Evolutionary conservation across 2,329 filamentous ascomycete species (phyloP).

Genomic region (Chaetomiaceae sp.): DNA sequence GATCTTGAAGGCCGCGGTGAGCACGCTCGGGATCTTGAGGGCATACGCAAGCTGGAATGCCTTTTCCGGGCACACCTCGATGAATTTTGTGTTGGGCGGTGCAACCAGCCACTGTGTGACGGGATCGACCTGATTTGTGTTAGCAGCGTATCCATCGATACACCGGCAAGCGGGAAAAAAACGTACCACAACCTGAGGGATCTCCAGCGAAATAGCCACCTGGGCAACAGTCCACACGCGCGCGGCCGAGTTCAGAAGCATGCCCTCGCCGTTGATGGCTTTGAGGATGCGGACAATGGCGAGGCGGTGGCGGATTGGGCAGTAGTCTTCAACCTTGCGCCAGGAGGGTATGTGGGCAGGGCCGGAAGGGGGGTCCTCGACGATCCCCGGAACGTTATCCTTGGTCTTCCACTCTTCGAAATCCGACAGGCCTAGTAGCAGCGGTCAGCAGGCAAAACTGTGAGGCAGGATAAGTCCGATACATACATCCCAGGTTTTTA

Average conservation of each 20-base stretch:
- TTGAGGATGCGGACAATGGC: conserved; percentile 60
- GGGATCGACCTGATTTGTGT: conserved; percentile 36
- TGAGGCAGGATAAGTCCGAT: conserved; percentile 14
- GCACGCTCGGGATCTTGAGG: conserved; percentile 40
- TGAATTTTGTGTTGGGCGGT: conserved; percentile 51
- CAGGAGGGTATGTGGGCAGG: conserved; percentile 26
- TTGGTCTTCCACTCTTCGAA: conserved; percentile 18
- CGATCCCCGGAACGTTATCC: conserved; percentile 12
- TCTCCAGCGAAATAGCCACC: conserved; percentile 56
- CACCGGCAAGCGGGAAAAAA: neutral
- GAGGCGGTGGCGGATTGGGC: conserved; percentile 57
- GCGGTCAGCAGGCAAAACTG: conserved; percentile 6
- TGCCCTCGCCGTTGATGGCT: conserved; percentile 50
- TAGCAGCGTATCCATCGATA: neutral
- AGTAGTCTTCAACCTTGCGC: conserved; percentile 54
- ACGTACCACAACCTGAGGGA: conserved; percentile 41
- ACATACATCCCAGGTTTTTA: conserved; percentile 19
- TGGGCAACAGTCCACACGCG: conserved; percentile 64
- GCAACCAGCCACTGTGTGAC: conserved; percentile 57
- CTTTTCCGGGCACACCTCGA: conserved; percentile 61
- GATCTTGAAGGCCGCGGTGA: conserved; percentile 51
- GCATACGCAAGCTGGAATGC: conserved; percentile 53
- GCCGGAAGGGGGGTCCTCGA: conserved; percentile 4
- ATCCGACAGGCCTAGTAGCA: conserved; percentile 14
- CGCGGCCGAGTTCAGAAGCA: conserved; percentile 59